Conservation (phyloP, 257 asterid species). For the Lithospermum erythrorhizon region DNA sequence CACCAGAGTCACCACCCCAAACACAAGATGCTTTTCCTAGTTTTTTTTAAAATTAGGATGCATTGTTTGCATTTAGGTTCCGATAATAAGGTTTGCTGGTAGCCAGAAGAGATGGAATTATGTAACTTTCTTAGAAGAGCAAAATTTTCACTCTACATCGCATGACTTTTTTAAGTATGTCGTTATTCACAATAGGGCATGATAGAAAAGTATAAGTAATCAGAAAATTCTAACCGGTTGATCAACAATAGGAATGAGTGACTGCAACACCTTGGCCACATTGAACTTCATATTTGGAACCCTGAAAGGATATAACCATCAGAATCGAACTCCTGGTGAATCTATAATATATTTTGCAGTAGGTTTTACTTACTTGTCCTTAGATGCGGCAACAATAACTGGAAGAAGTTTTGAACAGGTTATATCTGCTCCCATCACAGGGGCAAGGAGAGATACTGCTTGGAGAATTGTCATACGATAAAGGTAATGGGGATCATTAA, state of each 20-base stretch:
- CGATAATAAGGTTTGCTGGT: too few relatives aligned
- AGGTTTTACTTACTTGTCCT: constrained; percentile 47
- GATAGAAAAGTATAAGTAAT: not conserved
- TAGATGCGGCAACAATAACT: constrained; percentile 46
- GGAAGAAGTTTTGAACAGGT: constrained; percentile 44
- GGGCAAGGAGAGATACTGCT: constrained; percentile 53
- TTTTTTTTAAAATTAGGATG: too few relatives aligned
- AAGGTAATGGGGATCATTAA: constrained; percentile 43
- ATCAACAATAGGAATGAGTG: constrained; percentile 74
- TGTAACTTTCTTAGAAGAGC: too few relatives aligned
- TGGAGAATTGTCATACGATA: constrained; percentile 48
- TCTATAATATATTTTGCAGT: not conserved
- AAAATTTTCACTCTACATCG: not conserved
- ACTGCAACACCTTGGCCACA: constrained; percentile 86
- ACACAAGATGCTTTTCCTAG: too few relatives aligned
- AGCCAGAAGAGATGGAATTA: too few relatives aligned
- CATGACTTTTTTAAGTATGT: too few relatives aligned
- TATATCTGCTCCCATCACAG: constrained; percentile 42
- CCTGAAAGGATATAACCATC: constrained; percentile 30
- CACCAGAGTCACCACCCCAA: too few relatives aligned
- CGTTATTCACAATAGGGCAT: not conserved
- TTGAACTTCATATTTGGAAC: constrained; percentile 90
- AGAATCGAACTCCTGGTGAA: constrained; percentile 2
- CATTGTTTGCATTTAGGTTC: not conserved
- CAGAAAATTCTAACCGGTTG: constrained; percentile 50